Evolutionary conservation across 1,284 basidiomycete species (phyloP), one percentile per base, ranked within the genome.

Genomic region (Gymnopus androsaceus): DNA sequence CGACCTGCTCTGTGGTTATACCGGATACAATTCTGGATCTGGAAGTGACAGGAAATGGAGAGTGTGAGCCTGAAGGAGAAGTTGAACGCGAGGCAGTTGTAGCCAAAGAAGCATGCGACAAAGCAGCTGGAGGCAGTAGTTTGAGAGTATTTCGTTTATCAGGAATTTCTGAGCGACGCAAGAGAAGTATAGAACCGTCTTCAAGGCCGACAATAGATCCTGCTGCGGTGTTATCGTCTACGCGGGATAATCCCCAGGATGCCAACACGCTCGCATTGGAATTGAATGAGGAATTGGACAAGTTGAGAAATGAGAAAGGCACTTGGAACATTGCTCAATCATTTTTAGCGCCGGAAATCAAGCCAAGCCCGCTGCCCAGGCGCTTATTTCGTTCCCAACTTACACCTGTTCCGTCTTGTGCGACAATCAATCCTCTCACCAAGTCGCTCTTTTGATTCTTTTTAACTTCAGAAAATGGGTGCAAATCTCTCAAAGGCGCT

Each of bases 401-500:
- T 50, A 36, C 41, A 19, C 48, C 38, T 56, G 36, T 42, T 44
- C 38, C 42, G 19, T 38, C 44, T 17, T 37, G 27, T 55, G 59
- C 64, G 65, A 64, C 63, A 61, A 55, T 58, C 62, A n/a, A 59
- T 54, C 59, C 45, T 48, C 54, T 58, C 64, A 54, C 63, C 61
- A 64, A 71, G 75, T 75, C 75, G 70, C 67, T 78, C 75, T 66
- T 77, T 75, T 75, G 68, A 57, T 68, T 65, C 53, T 60, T 63
- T 58, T 40, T 60, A 54, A 61, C 64, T 62, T 63, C 19, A 51
- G 42, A 46, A 51, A 59, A 90, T 90, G 87, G 87, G 87, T 77
- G 85, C 84, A 60, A 90, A 88, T 75, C 76, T 90, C 66, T 90
- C 87, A 56, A 90, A 90, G 72, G 79, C 87, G 46, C 73, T 90